Conservation (phyloP, 148 eudicot genomes). For the Linanthus parryae region DNA sequence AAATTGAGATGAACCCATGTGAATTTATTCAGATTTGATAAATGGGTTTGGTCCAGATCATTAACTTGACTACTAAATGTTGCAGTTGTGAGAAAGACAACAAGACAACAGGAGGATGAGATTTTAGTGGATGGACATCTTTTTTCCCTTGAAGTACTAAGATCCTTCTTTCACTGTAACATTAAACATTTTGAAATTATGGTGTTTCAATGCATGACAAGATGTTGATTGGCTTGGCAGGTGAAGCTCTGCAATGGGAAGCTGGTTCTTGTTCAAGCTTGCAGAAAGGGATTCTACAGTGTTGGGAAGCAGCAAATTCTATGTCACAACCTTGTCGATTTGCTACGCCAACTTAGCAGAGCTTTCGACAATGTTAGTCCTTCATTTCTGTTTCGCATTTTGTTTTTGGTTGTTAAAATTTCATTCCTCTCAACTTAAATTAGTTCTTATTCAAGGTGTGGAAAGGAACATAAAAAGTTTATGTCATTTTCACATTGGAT, state of each 20-base stretch:
- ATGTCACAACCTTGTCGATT: conserved; percentile 89
- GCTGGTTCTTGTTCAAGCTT: conserved; percentile 66
- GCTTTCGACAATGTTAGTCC: conserved; percentile 87
- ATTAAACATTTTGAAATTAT: not conserved
- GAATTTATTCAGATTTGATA: no score
- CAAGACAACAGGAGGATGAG: conserved; percentile 45
- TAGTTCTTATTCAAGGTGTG: no score
- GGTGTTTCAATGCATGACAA: not conserved
- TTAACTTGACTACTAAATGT: not conserved
- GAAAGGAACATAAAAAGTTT: no score
- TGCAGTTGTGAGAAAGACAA: conserved; percentile 64
- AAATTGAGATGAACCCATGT: no score
- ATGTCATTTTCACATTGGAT: no score
- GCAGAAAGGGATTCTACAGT: conserved; percentile 74
- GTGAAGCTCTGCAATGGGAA: conserved; percentile 96
- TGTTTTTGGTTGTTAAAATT: conserved; percentile 1
- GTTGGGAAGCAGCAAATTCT: conserved; percentile 81
- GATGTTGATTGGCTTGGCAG: conserved; percentile 29
- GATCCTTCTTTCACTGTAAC: conserved; percentile 4
- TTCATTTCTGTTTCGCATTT: not conserved
- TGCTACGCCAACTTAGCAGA: conserved; percentile 86
- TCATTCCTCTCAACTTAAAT: not conserved
- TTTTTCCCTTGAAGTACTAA: conserved; percentile 82
- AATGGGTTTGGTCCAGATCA: not conserved
- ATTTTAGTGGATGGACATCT: conserved; percentile 61